phyloP scores from a whole-genome alignment of 768 basidiomycete species.

The Gloeophyllum trabeum region DNA sequence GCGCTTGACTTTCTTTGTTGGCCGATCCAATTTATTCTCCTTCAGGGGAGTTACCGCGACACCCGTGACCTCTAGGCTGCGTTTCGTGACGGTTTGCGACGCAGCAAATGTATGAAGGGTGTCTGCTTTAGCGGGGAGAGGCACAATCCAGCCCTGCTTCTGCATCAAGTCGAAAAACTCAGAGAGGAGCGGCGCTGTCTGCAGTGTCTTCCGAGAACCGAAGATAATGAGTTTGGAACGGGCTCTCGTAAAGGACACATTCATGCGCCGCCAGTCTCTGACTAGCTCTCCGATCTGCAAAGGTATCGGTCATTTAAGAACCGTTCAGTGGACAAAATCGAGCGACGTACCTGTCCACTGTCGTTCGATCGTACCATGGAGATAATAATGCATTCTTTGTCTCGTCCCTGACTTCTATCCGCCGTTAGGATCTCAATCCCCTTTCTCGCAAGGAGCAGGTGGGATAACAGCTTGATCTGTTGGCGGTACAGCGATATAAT shows the following conservation, averaged over 20 bases:
- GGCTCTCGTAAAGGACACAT: conserved; percentile 93
- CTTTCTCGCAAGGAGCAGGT: conserved; percentile 42
- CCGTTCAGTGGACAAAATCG: not conserved
- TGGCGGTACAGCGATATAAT: conserved; percentile 90
- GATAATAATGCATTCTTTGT: conserved; percentile 92
- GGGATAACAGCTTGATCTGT: conserved; percentile 81
- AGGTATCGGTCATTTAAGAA: not conserved
- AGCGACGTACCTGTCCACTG: conserved; percentile 48
- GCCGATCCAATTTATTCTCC: conserved; percentile 6
- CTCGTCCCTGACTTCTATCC: conserved; percentile 88
- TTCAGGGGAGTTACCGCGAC: not conserved
- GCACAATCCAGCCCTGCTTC: conserved; percentile 56
- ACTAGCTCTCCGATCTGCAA: conserved; percentile 87
- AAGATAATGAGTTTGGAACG: conserved; percentile 84
- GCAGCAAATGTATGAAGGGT: conserved; percentile 26
- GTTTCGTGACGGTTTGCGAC: conserved; percentile 15
- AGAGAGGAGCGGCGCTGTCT: conserved; percentile 43
- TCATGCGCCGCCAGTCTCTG: conserved; percentile 93
- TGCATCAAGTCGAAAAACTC: conserved; percentile 78
- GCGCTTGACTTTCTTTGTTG: conserved; percentile 18
- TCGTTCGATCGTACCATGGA: conserved; percentile 89
- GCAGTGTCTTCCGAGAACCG: conserved; percentile 75
- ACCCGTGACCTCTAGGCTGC: conserved; percentile 13
- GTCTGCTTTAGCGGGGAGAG: conserved; percentile 44
- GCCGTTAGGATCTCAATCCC: conserved; percentile 83